These are phyloP conservation scores for Puccinellia tenuiflora DNA, from an alignment of 176 grass and related monocot species.

Conservation along the genomic window DNA sequence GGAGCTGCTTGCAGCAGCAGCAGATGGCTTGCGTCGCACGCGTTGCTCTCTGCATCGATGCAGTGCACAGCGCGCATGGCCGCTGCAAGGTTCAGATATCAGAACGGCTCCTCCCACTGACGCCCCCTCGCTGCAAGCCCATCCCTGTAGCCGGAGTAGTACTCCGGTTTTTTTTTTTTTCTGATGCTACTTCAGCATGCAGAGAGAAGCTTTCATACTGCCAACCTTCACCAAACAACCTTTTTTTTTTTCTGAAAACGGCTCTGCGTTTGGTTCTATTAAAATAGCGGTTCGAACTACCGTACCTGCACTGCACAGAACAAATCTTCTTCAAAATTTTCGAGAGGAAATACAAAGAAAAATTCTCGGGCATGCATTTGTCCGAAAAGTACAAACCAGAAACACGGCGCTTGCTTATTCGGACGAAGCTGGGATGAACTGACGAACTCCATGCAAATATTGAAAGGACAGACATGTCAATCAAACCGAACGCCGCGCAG, in stretches of 20 bases:
- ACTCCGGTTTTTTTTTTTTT: not conserved
- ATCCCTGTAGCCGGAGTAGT: not conserved
- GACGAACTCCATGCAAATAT: not conserved
- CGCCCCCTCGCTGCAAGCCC: not conserved
- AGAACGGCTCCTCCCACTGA: not conserved
- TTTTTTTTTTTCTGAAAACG: too few relatives aligned
- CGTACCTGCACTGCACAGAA: too few relatives aligned
- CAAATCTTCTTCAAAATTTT: too few relatives aligned
- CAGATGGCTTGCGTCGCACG: conserved; percentile 22
- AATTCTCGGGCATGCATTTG: not conserved
- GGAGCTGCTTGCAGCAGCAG: not conserved
- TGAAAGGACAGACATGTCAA: not conserved
- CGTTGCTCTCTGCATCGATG: not conserved
- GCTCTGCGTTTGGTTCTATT: too few relatives aligned
- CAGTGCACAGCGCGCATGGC: not conserved
- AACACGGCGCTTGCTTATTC: too few relatives aligned
- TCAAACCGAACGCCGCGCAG: not conserved
- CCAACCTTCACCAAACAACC: not conserved
- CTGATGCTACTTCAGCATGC: not conserved
- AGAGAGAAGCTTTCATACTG: not conserved
- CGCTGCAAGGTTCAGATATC: not conserved
- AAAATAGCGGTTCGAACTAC: not conserved
- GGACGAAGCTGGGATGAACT: too few relatives aligned
- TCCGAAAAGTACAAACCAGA: too few relatives aligned
- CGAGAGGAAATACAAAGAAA: too few relatives aligned